Evolutionary conservation across 1,284 basidiomycete genomes (phyloP).

Genomic region (Athelia sp.): DNA sequence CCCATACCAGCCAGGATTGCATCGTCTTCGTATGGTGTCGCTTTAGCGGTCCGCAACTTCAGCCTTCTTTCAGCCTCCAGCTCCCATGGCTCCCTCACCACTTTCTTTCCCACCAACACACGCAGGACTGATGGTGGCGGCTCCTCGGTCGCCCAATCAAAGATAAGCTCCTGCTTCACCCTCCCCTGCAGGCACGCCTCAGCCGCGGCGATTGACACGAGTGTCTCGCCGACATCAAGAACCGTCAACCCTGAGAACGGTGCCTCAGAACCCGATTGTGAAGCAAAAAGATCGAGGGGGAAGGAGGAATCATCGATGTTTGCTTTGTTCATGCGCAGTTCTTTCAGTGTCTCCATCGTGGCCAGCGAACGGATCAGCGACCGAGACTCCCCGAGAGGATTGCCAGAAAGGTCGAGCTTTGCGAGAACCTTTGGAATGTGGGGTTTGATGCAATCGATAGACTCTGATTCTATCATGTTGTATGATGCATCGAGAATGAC

Average conservation of each 20-base stretch:
- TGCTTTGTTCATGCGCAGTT: constrained; percentile 50
- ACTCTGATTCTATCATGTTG: constrained; percentile 52
- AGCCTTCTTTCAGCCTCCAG: constrained; percentile 58
- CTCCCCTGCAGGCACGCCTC: constrained; percentile 35
- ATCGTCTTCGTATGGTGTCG: constrained; percentile 9
- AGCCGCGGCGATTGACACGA: constrained; percentile 40
- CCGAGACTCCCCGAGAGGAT: constrained; percentile 41
- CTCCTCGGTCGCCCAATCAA: constrained; percentile 47
- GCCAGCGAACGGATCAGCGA: constrained; percentile 45
- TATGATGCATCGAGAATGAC: constrained; percentile 53
- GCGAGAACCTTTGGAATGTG: constrained; percentile 42
- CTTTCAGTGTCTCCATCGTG: constrained; percentile 46
- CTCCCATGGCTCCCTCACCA: constrained; percentile 73
- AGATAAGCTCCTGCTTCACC: constrained; percentile 45
- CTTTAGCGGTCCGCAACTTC: constrained; percentile 29
- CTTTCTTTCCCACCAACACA: constrained; percentile 62
- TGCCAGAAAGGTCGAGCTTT: constrained; percentile 48
- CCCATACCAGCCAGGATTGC: neutral
- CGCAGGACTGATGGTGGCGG: constrained; percentile 46
- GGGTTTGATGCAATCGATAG: constrained; percentile 43
- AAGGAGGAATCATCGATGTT: constrained; percentile 59
- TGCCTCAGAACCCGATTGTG: constrained; percentile 11
- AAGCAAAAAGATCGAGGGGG: constrained; percentile 34
- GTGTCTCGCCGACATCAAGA: constrained; percentile 64
- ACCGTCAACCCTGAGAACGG: constrained; percentile 48